A percentile compares a stretch with the other conserved stretches of the same genome.
Evolutionary conservation across 768 basidiomycete genomes (phyloP).

Genomic region (Dioszegia crocea): DNA sequence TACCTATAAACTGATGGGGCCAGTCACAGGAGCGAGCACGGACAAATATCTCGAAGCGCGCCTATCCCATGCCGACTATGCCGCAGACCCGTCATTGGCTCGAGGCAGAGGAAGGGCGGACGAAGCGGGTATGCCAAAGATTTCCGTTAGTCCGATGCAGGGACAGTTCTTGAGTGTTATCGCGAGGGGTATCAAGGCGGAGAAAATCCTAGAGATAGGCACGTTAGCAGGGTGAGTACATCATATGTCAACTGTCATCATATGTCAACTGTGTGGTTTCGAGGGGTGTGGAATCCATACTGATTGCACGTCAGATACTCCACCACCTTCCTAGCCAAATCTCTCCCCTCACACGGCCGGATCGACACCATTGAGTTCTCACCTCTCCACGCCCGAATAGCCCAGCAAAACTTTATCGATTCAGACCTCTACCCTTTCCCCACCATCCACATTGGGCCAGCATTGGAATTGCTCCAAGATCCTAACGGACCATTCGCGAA

Average conservation of each 20-base stretch:
- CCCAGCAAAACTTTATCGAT: slow-evolving; percentile 58
- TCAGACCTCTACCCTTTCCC: slow-evolving; percentile 58
- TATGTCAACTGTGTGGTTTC: too few species aligned
- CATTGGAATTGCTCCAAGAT: slow-evolving; percentile 23
- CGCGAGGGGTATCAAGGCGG: slow-evolving; percentile 57
- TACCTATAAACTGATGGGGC: neutral
- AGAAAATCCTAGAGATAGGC: slow-evolving; percentile 59
- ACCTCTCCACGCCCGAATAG: slow-evolving; percentile 53
- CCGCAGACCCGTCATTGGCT: slow-evolving; percentile 16
- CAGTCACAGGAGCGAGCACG: slow-evolving; percentile 11
- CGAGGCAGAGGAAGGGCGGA: slow-evolving; percentile 18
- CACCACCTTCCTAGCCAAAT: slow-evolving; percentile 46
- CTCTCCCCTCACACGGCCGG: slow-evolving; percentile 44
- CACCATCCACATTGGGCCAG: slow-evolving; percentile 54
- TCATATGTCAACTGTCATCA: too few species aligned
- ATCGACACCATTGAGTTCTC: slow-evolving; percentile 48
- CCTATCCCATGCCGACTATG: slow-evolving; percentile 16
- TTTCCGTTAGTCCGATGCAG: slow-evolving; percentile 30
- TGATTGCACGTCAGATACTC: slow-evolving; percentile 36
- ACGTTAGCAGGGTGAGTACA: neutral
- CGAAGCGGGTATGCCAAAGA: slow-evolving; percentile 32
- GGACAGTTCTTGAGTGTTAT: slow-evolving; percentile 58
- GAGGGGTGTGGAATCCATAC: neutral
- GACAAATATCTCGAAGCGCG: slow-evolving; percentile 33
- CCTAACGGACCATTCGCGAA: slow-evolving; percentile 13